Conservation (phyloP, 331 rosid genomes). For the Quercus tomentella region DNA sequence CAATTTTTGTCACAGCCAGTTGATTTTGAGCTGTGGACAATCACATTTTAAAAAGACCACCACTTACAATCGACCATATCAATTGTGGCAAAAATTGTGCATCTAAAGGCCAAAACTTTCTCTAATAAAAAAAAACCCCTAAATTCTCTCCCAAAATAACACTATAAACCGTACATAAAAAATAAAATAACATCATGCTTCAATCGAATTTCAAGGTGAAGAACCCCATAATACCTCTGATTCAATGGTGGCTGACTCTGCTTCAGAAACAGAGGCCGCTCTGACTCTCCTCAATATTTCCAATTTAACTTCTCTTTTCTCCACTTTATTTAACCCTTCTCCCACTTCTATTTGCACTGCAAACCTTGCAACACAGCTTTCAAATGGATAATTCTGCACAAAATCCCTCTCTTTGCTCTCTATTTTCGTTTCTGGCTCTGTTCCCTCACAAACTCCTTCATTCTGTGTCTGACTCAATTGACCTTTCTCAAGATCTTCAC, state of each 20-base stretch:
- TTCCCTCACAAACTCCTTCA: neutral
- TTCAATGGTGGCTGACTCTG: conserved; percentile 47
- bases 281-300: conserved; percentile 46
- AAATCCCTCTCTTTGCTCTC: neutral
- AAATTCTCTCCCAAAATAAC: too few species aligned
- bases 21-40: too few species aligned
- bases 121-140: too few species aligned
- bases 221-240: conserved; percentile 70
- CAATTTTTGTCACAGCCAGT: too few species aligned
- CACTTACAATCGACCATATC: too few species aligned
- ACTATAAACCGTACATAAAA: too few species aligned
- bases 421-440: neutral
- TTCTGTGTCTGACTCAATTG: neutral
- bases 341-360: conserved; percentile 57
- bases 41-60: too few species aligned
- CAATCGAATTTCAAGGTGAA: conserved; percentile 31
- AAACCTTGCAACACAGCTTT: conserved; percentile 47
- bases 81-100: too few species aligned
- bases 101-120: too few species aligned
- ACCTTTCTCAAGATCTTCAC: neutral
- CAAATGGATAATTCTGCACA: conserved; percentile 20
- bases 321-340: conserved; percentile 47
- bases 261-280: conserved; percentile 48
- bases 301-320: conserved; percentile 48
- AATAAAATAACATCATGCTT: neutral